A percentile compares a stretch with the other conserved stretches of the same genome.
These are phyloP conservation scores for Akanthomyces uredinophilus DNA, from an alignment of 2,329 filamentous ascomycete species.

Conservation along the genomic window DNA sequence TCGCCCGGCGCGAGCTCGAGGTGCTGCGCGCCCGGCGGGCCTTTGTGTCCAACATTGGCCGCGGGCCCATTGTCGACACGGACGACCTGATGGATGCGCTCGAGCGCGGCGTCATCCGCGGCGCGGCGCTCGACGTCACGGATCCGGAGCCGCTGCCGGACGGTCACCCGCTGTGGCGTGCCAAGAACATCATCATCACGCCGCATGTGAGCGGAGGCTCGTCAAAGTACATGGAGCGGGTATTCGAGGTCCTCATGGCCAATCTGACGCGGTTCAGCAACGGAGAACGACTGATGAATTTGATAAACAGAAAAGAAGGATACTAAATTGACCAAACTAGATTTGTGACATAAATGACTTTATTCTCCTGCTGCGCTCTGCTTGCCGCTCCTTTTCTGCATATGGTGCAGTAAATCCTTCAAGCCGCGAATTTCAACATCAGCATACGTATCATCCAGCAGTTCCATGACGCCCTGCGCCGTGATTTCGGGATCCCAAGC, in stretches of 20 bases:
- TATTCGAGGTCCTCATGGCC: conserved; percentile 37
- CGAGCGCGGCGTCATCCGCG: conserved; percentile 39
- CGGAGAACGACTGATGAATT: conserved; percentile 35
- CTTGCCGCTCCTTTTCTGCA: neutral
- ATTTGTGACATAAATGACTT: neutral
- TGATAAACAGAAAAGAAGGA: conserved; percentile 32
- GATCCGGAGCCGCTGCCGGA: conserved; percentile 71
- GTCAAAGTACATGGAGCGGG: conserved; percentile 34
- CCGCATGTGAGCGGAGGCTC: conserved; percentile 44
- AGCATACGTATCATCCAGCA: conserved; percentile 24
- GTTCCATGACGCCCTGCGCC: conserved; percentile 24
- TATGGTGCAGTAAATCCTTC: conserved; percentile 14
- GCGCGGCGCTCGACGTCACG: conserved; percentile 73
- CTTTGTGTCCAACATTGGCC: conserved; percentile 67
- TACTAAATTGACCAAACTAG: conserved; percentile 18
- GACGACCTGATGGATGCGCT: conserved; percentile 59
- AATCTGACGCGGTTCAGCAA: conserved; percentile 36
- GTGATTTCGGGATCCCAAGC: conserved; percentile 27
- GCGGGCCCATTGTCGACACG: conserved; percentile 48
- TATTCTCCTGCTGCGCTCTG: neutral
- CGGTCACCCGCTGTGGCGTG: conserved; percentile 63
- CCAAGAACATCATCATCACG: conserved; percentile 62
- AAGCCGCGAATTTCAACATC: conserved; percentile 19
- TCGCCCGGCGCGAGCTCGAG: conserved; percentile 42
- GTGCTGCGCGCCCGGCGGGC: conserved; percentile 43